A percentile compares a stretch with the other conserved stretches of the same genome.
Conservation (phyloP, 2,329 filamentous ascomycete genomes). For the Ascochyta pisi region DNA sequence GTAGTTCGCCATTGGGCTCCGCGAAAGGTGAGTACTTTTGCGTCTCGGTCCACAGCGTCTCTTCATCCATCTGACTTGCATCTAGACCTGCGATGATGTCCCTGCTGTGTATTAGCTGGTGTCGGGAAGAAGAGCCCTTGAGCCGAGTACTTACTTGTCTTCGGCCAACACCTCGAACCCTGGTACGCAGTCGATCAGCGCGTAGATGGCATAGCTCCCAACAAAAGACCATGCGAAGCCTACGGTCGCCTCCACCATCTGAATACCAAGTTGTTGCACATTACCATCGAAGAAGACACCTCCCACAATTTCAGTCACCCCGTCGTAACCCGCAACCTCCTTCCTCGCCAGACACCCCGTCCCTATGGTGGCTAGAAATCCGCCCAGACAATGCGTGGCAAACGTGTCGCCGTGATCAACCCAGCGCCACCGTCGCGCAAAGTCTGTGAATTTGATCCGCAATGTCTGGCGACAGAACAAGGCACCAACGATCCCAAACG, state of each 20-base stretch:
- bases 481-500: constrained; percentile 58
- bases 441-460: constrained; percentile 60
- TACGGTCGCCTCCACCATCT: constrained; percentile 59
- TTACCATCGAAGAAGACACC: constrained; percentile 64
- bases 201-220: constrained; percentile 58
- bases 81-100: constrained; percentile 59
- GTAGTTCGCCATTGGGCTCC: constrained; percentile 36
- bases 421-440: constrained; percentile 57
- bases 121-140: not conserved
- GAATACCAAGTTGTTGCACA: constrained; percentile 56
- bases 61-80: constrained; percentile 60
- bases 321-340: constrained; percentile 61
- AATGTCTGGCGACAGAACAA: constrained; percentile 59
- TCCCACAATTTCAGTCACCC: constrained; percentile 56
- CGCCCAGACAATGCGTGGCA: constrained; percentile 62
- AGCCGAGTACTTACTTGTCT: constrained; percentile 57
- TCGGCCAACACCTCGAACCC: constrained; percentile 60
- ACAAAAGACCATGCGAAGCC: constrained; percentile 61
- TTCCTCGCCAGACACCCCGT: constrained; percentile 61
- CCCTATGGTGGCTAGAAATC: constrained; percentile 58
- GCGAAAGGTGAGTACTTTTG: constrained; percentile 47
- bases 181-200: constrained; percentile 60
- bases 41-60: constrained; percentile 47
- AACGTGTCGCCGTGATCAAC: constrained; percentile 64
- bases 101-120: constrained; percentile 32